Percentiles rank a stretch among this genome's conserved stretches.
Conservation (phyloP, 805 yeast species). For the Pichia gijzeniarum region DNA sequence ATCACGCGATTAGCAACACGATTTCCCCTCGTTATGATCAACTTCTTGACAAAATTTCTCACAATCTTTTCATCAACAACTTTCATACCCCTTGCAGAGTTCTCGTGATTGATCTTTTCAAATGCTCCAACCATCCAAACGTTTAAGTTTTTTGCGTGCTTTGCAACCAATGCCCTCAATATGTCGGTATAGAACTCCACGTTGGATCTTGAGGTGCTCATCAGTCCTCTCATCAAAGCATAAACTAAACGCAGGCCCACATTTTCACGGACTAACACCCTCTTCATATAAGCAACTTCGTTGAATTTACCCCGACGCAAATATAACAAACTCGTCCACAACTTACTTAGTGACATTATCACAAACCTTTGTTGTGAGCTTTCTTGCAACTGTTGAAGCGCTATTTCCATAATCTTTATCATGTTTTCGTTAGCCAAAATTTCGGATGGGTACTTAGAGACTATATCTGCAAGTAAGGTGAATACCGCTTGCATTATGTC, state of each 20-base stretch:
- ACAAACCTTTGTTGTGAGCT: constrained; percentile 48
- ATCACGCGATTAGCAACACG: constrained; percentile 51
- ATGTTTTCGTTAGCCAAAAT: constrained; percentile 29
- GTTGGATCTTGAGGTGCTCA: constrained; percentile 52
- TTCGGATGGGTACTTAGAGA: constrained; percentile 23
- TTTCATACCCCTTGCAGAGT: constrained; percentile 21
- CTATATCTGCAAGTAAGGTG: constrained; percentile 34
- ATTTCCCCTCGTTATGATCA: constrained; percentile 59
- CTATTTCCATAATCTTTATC: constrained; percentile 27
- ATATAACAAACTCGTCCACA: constrained; percentile 48
- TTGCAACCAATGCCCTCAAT: constrained; percentile 34
- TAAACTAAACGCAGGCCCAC: constrained; percentile 30
- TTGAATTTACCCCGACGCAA: constrained; percentile 37
- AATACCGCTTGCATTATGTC: constrained; percentile 50
- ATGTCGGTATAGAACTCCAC: constrained; percentile 53
- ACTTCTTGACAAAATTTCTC: constrained; percentile 40
- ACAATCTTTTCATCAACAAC: constrained; percentile 28
- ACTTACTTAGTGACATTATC: constrained; percentile 43
- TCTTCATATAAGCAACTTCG: constrained; percentile 26
- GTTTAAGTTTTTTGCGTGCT: constrained; percentile 36
- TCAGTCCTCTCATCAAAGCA: constrained; percentile 36
- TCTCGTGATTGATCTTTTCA: constrained; percentile 23
- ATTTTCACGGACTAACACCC: constrained; percentile 25
- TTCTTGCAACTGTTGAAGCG: constrained; percentile 32
- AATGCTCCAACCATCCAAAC: constrained; percentile 39